A percentile compares a stretch with the other conserved stretches of the same genome.
phyloP scores from a whole-genome alignment of 2,329 filamentous ascomycete species.

The Verruconis gallopava region DNA sequence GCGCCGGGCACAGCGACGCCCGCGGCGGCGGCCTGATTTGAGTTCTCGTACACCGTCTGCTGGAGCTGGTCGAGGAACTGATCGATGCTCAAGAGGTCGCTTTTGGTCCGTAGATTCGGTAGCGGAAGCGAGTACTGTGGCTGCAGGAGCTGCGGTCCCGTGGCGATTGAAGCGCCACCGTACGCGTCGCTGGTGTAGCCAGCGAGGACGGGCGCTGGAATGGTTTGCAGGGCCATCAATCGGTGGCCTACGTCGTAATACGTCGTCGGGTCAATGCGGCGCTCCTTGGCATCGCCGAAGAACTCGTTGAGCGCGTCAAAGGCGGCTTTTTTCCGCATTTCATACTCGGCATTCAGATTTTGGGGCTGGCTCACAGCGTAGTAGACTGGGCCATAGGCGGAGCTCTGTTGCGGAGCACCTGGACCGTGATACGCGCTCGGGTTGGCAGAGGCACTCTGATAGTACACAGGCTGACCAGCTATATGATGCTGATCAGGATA shows the following conservation, averaged over 20 bases:
- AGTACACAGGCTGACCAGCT: constrained; percentile 9
- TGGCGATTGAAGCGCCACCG: constrained; percentile 38
- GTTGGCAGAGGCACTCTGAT: constrained; percentile 15
- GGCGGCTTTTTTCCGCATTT: constrained; percentile 64
- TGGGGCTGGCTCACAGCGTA: constrained; percentile 58
- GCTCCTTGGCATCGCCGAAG: constrained; percentile 84
- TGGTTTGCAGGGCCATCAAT: constrained; percentile 65
- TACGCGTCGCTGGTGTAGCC: constrained; percentile 35
- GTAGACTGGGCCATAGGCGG: constrained; percentile 58
- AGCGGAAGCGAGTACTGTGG: constrained; percentile 66
- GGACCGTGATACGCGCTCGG: constrained; percentile 18
- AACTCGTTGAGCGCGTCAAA: constrained; percentile 87
- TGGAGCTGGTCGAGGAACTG: constrained; percentile 94
- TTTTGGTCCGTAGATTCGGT: constrained; percentile 86
- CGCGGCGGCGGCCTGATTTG: constrained; percentile 64
- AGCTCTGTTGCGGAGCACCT: constrained; percentile 27
- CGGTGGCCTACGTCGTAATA: constrained; percentile 86
- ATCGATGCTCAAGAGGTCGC: constrained; percentile 85
- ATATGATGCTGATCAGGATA: constrained; percentile 32
- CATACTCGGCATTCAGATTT: constrained; percentile 52
- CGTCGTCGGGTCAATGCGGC: constrained; percentile 76
- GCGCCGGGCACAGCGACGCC: constrained; percentile 63
- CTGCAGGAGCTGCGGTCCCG: constrained; percentile 48
- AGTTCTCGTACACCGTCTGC: constrained; percentile 87
- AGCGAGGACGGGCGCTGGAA: constrained; percentile 37